These are phyloP conservation scores for Pseudogymnoascus sp. DNA, from an alignment of 2,329 filamentous ascomycete genomes.

Conservation along the genomic window DNA sequence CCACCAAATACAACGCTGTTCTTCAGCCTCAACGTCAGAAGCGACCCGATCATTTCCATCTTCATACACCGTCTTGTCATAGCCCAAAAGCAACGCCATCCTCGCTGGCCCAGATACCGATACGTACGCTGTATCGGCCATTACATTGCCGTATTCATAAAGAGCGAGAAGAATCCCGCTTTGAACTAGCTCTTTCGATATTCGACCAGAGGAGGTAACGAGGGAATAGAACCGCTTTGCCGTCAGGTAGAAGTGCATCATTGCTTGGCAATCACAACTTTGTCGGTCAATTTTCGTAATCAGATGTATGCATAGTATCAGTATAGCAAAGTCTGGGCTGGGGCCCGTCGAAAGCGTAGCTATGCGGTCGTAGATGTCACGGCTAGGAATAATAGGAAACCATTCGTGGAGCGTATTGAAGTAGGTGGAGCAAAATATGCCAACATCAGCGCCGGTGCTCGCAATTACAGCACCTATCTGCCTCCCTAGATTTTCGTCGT, in stretches of 20 bases:
- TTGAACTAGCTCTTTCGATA: conserved; percentile 13
- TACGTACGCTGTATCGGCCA: conserved; percentile 9
- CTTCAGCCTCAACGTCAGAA: background rate
- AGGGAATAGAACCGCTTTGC: conserved; percentile 2
- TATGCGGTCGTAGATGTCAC: conserved; percentile 8
- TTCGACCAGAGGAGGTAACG: conserved; percentile 10
- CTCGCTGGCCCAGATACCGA: conserved; percentile 13
- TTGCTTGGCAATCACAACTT: background rate
- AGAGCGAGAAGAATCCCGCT: conserved; percentile 14
- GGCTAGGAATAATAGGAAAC: conserved; percentile 2
- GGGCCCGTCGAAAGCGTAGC: background rate
- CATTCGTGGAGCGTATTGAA: conserved; percentile 8
- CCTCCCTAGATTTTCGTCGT: background rate
- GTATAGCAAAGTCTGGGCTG: background rate
- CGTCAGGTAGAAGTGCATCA: conserved; percentile 1
- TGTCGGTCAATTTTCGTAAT: background rate
- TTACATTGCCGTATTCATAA: conserved; percentile 13
- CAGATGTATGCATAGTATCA: conserved; percentile 1
- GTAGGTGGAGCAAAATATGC: conserved; percentile 1
- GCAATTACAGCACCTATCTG: conserved; percentile 4
- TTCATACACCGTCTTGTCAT: conserved; percentile 11
- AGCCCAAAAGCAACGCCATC: conserved; percentile 13
- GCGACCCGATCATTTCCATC: background rate
- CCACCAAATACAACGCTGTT: background rate
- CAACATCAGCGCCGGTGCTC: conserved; percentile 2